Base-by-base conservation (phyloP, 305 asterid genomes). In the Solanum chacoense region DNA sequence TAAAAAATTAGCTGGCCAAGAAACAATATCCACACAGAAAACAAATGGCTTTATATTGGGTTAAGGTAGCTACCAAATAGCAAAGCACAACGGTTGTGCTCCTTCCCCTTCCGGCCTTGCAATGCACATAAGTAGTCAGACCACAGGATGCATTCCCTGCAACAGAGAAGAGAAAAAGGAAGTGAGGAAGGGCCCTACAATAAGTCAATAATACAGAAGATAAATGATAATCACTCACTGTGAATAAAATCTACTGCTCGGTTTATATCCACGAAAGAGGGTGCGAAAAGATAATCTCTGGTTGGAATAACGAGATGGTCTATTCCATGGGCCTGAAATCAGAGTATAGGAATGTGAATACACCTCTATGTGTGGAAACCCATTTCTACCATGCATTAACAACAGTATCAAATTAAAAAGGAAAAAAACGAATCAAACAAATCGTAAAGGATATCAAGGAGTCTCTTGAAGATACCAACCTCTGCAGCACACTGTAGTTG, bases 101-200 rank as follows among this genome's bases (percentile, higher is more conserved):
- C 94, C 99, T 91, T 92, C 99, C 99, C 59, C 99, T 94, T 67
- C 98, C 98, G 7, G 98, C 99, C 93, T 96, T 96, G 93, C 98
- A 96, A 92, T 96, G 99, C 42, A 96, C 98, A 79, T 95, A 96
- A 0, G 98, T 96, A 86, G 95, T 93, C 35, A 85, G 95, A 59
- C 98, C 96, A 89, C 72, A 84, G 81, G 88, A 91, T 89, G 95
- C 94, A 84, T 95, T 96, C 93, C 94, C 98, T 94, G 89, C 90
- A 72, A 83, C 83, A 76, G 86, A 31, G 88, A 69, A 89, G 79
- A 2, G 5, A 26, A 80, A 31, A 76, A 34, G 28, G 9, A 31
- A 76, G 85, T 34, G 73, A 87, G 18, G 20, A 13, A 31, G 32
- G 77, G 28, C 59, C 26, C n/a, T 18, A 18, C 4, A 34, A 35